These are phyloP conservation scores for Lablab purpureus DNA, from an alignment of 306 rosid species.

Conservation along the genomic window DNA sequence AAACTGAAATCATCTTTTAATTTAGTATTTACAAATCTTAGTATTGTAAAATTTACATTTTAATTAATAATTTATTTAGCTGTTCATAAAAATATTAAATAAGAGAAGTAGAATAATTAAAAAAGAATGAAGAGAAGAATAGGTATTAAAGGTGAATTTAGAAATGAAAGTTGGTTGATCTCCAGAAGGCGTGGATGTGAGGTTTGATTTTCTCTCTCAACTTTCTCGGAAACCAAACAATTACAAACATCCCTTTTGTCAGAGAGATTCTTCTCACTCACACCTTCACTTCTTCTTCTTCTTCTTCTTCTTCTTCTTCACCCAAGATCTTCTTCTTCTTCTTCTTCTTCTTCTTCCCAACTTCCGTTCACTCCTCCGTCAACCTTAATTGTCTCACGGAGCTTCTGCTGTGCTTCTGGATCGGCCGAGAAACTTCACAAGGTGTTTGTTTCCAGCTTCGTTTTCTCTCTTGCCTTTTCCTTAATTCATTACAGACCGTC, in stretches of 20 bases:
- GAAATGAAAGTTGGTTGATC: conserved; percentile 61
- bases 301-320: conserved; percentile 9
- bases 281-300: no score
- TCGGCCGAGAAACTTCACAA: conserved; percentile 41
- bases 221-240: conserved; percentile 73
- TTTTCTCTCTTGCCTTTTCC: conserved; percentile 9
- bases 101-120: no score
- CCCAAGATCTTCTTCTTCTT: conserved; percentile 51
- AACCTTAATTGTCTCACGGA: conserved; percentile 7
- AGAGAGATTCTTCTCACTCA: conserved; percentile 1
- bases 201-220: conserved; percentile 46
- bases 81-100: no score
- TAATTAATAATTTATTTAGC: no score
- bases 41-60: no score
- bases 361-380: conserved; percentile 14
- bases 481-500: not conserved
- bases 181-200: conserved; percentile 53
- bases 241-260: conserved; percentile 51
- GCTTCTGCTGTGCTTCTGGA: conserved; percentile 51
- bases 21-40: no score
- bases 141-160: not conserved
- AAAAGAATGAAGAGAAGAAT: no score
- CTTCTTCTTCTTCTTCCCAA: not conserved
- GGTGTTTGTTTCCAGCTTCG: conserved; percentile 36
- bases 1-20: no score